Base-by-base conservation (phyloP, 805 yeast genomes). In the Pichia cabralensis region DNA sequence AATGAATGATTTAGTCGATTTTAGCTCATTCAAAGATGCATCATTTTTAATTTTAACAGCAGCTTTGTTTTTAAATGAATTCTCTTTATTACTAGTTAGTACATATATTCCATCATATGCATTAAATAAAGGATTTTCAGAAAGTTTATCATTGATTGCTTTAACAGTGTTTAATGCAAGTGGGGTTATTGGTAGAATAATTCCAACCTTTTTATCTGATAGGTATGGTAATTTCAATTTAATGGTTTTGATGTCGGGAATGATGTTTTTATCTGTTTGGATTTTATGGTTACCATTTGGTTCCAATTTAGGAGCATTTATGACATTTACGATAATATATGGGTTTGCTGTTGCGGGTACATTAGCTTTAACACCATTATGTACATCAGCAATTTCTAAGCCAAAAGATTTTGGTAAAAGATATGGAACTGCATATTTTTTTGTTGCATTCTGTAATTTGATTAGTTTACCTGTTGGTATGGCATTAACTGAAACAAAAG, bases 231-330 rank as follows among this genome's bases (percentile, higher is more conserved):
- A 56, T 25, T 69, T 61, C 50, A 71, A 69, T 43, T 47, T 68
- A 27, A 52, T 53, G 7, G 50, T 55, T 52, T 31, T 61, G 3
- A 38, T 57, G 26, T 67, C 70, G 52, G 31, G 38, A 2, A 58
- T 71, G n/a, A 56, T 50, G 48, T 40, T 67, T 1, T 10, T 76
- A 0, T 52, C 71, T 14, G 62, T 72, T 3, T 58, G 79, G 31
- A 61, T 64, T 8, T 14, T 58, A 13, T 78, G 86, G 86, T 54
- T 77, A 15, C 86, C 88, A 1, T 69, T 76, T 36, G 85, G 83
- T 1, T 38, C 49, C 8, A 44, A 52, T 32, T 35, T 60, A 20
- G 55, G 54, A 2, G 67, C 62, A 0, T 53, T 77, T 34, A 69
- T 72, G 43, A 62, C 63, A 0, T 80, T 76, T 50, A 58, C 76